Conservation (phyloP, 306 rosid genomes). For the Potentilla sterilis region DNA sequence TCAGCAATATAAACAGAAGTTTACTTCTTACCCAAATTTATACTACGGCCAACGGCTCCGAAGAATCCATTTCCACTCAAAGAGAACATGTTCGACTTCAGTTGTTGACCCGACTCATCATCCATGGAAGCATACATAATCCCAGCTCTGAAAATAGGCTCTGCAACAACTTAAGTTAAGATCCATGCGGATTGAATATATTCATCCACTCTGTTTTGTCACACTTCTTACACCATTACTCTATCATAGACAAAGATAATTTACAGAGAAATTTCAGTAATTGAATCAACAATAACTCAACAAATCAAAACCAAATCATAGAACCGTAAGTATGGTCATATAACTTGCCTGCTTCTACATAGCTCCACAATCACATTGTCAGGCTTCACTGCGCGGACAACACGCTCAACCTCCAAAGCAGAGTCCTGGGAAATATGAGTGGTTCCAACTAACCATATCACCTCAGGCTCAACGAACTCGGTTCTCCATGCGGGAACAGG, state of each 20-base stretch:
- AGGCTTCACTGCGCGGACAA: slow-evolving; percentile 57
- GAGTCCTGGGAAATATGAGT: slow-evolving; percentile 60
- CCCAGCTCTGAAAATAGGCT: slow-evolving; percentile 87
- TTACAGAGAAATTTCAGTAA: background rate
- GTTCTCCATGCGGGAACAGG: slow-evolving; percentile 79
- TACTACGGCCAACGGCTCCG: slow-evolving; percentile 84
- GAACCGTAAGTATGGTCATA: background rate
- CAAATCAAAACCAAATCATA: background rate
- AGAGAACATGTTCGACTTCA: slow-evolving; percentile 76
- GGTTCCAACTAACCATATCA: slow-evolving; percentile 71
- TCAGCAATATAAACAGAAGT: background rate
- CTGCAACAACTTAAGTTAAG: slow-evolving; percentile 63
- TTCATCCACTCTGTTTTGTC: background rate
- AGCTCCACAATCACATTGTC: slow-evolving; percentile 88
- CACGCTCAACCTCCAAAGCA: slow-evolving; percentile 66
- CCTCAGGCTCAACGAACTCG: slow-evolving; percentile 72
- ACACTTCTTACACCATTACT: background rate
- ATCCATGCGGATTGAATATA: background rate
- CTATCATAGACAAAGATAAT: background rate
- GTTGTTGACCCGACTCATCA: slow-evolving; percentile 47
- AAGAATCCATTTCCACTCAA: slow-evolving; percentile 80
- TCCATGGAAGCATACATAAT: slow-evolving; percentile 65
- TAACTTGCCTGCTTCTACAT: slow-evolving; percentile 84
- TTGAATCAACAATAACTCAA: background rate
- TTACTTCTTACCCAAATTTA: slow-evolving; percentile 67